phyloP scores from a whole-genome alignment of 2,329 filamentous ascomycete species.

The Fusarium veterinarium region DNA sequence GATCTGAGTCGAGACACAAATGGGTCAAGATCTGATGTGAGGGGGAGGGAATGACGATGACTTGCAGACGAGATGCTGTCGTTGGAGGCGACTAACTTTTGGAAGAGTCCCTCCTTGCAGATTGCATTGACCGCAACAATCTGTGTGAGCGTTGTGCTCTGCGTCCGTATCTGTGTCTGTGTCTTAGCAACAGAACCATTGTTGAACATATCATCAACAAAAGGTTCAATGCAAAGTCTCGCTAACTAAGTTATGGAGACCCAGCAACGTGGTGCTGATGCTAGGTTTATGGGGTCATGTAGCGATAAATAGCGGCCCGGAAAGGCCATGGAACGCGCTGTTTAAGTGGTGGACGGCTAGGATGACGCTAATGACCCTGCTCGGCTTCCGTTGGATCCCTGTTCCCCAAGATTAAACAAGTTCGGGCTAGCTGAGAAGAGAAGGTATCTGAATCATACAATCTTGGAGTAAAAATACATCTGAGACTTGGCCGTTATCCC shows the following conservation, averaged over 20 bases:
- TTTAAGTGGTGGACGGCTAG: conserved; percentile 28
- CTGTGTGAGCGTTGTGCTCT: not conserved
- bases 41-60: conserved; percentile 23
- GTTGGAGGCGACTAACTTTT: not conserved
- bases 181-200: not conserved
- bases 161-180: not conserved
- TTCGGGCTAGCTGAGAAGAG: conserved; percentile 14
- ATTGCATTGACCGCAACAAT: not conserved
- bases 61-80: conserved; percentile 10
- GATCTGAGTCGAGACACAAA: conserved; percentile 28
- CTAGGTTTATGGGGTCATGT: conserved; percentile 8
- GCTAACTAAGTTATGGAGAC: conserved; percentile 4
- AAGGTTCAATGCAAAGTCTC: not conserved
- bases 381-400: conserved; percentile 41
- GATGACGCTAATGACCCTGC: conserved; percentile 34
- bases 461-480: conserved; percentile 23
- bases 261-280: conserved; percentile 21
- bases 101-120: conserved; percentile 15
- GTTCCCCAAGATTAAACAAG: conserved; percentile 48
- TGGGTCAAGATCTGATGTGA: conserved; percentile 30
- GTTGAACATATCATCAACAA: not conserved
- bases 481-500: conserved; percentile 16
- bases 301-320: conserved; percentile 14
- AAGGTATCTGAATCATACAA: conserved; percentile 29
- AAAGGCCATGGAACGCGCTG: conserved; percentile 9